A percentile compares a stretch with the other conserved stretches of the same genome.
These are phyloP conservation scores for Phytophthora palmivora DNA, from an alignment of 352 stramenopile species.

Conservation along the genomic window DNA sequence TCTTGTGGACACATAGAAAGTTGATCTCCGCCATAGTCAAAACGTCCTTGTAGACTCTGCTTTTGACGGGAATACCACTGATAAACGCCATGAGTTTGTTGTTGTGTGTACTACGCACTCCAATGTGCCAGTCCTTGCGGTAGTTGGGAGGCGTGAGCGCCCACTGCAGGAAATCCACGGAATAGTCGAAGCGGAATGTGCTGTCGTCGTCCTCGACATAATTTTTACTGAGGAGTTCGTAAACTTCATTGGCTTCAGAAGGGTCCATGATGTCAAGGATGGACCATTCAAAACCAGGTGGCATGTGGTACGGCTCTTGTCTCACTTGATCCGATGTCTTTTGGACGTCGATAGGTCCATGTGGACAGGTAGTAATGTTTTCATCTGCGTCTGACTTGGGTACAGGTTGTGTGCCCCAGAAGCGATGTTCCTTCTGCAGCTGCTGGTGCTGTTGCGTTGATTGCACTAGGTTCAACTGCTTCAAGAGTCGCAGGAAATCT, in stretches of 20 bases:
- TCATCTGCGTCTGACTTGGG: slow-evolving; percentile 37
- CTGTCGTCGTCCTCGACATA: slow-evolving; percentile 99
- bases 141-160: slow-evolving; percentile 95
- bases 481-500: slow-evolving; percentile 71
- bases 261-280: slow-evolving; percentile 90
- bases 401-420: slow-evolving; percentile 93
- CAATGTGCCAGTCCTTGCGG: slow-evolving; percentile 94
- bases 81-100: slow-evolving; percentile 98
- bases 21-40: slow-evolving; percentile 96
- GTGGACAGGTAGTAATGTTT: slow-evolving; percentile 5
- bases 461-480: slow-evolving; percentile 66
- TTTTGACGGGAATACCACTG: slow-evolving; percentile 92
- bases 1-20: slow-evolving; percentile 99
- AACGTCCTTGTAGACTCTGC: slow-evolving; percentile 63
- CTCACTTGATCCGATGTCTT: slow-evolving; percentile 93
- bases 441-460: slow-evolving; percentile 24
- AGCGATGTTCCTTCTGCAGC: slow-evolving; percentile 76
- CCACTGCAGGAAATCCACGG: slow-evolving; percentile 85
- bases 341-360: slow-evolving; percentile 93
- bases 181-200: slow-evolving; percentile 97
- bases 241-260: slow-evolving; percentile 91
- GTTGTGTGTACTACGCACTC: slow-evolving; percentile 92
- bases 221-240: slow-evolving; percentile 97
- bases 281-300: slow-evolving; percentile 94
- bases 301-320: slow-evolving; percentile 96